phyloP scores from a whole-genome alignment of 78 protist species.

The Andalucia godoyi region DNA sequence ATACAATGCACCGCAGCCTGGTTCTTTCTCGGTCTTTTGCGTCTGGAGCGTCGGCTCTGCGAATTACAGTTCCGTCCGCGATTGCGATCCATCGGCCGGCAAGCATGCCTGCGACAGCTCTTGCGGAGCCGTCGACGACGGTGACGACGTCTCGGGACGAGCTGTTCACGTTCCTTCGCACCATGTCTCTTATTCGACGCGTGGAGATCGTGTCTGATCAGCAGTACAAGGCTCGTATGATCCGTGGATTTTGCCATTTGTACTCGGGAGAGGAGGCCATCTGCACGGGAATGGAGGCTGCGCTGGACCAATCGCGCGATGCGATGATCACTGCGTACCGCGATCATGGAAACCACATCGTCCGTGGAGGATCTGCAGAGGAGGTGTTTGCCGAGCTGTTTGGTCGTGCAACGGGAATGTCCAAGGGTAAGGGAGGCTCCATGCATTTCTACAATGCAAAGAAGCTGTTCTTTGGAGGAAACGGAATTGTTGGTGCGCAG shows the following conservation, averaged over 20 bases:
- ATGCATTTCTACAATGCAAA: slow-evolving; percentile 85
- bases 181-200: slow-evolving; percentile 23
- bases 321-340: slow-evolving; percentile 87
- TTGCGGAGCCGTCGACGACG: too few relatives aligned
- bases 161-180: neutral
- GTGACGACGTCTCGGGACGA: too few relatives aligned
- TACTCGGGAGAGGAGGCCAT: slow-evolving; percentile 90
- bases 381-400: slow-evolving; percentile 64
- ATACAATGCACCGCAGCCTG: too few relatives aligned
- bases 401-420: slow-evolving; percentile 49
- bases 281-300: slow-evolving; percentile 69
- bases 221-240: slow-evolving; percentile 61
- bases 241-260: slow-evolving; percentile 93
- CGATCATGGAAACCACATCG: slow-evolving; percentile 67
- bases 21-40: too few relatives aligned
- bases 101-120: too few relatives aligned
- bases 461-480: slow-evolving; percentile 85
- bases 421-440: slow-evolving; percentile 91
- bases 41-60: too few relatives aligned
- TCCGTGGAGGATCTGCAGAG: slow-evolving; percentile 60
- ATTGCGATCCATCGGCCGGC: too few relatives aligned
- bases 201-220: slow-evolving; percentile 47
- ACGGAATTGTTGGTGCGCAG: slow-evolving; percentile 97
- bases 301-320: slow-evolving; percentile 47
- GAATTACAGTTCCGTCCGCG: too few relatives aligned